These are phyloP conservation scores for Coprinopsis sp. DNA, from an alignment of 768 basidiomycete genomes.

Conservation along the genomic window DNA sequence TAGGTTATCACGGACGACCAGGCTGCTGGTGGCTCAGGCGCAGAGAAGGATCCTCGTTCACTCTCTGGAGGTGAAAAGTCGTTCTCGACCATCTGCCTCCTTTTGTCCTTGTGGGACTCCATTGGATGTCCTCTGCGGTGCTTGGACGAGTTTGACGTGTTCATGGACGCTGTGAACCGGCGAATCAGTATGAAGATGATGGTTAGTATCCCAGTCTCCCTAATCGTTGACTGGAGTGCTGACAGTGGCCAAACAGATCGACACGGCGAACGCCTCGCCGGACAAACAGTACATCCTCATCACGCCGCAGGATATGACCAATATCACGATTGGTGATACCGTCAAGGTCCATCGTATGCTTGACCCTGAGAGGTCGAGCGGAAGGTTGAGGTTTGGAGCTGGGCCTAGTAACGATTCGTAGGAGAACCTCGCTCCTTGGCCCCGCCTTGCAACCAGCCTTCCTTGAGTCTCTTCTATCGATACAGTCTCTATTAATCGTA, in stretches of 20 bases:
- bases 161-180: conserved; percentile 93
- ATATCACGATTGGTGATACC: conserved; percentile 57
- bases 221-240: background rate
- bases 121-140: conserved; percentile 93
- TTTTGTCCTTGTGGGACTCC: conserved; percentile 94
- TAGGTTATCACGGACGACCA: conserved; percentile 85
- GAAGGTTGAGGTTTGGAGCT: conserved; percentile 27
- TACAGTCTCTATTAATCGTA: too few relatives aligned
- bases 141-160: conserved; percentile 95
- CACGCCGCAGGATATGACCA: conserved; percentile 91
- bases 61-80: conserved; percentile 95
- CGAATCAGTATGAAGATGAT: conserved; percentile 95
- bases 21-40: conserved; percentile 46
- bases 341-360: conserved; percentile 76
- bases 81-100: conserved; percentile 90
- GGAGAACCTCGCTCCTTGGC: background rate
- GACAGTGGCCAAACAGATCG: conserved; percentile 49
- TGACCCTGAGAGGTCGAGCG: conserved; percentile 72
- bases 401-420: conserved; percentile 10
- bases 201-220: conserved; percentile 38
- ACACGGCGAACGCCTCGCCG: conserved; percentile 81
- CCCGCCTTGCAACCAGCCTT: background rate
- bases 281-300: conserved; percentile 93
- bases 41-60: conserved; percentile 82
- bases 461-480: background rate